Conservation (phyloP, 1,139 yeast species). For the Yamadazyma friedrichii region DNA sequence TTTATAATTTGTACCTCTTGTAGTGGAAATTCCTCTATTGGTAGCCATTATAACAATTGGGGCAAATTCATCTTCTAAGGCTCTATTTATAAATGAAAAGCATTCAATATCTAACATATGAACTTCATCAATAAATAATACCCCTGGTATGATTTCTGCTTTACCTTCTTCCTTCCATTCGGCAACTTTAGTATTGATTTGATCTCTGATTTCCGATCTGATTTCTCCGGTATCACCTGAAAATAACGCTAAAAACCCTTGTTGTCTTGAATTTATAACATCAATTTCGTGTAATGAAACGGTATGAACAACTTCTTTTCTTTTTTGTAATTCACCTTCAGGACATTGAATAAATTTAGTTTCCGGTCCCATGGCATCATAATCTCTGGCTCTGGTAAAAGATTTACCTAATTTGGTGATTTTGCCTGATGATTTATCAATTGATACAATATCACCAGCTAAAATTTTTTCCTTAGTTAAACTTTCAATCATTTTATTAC, state of each 20-base stretch:
- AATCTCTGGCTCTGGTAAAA: slow-evolving; percentile 93
- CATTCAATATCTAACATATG: slow-evolving; percentile 99
- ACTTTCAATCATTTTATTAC: slow-evolving; percentile 96
- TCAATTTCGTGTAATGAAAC: slow-evolving; percentile 97
- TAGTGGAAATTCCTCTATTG: slow-evolving; percentile 87
- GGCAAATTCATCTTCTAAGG: slow-evolving; percentile 93
- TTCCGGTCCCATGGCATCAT: slow-evolving; percentile 99
- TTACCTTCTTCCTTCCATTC: slow-evolving; percentile 99
- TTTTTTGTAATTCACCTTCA: slow-evolving; percentile 95
- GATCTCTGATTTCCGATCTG: slow-evolving; percentile 93
- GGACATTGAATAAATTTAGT: slow-evolving; percentile 98
- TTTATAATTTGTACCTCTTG: slow-evolving; percentile 90
- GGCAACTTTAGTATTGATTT: slow-evolving; percentile 92
- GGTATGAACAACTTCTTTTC: slow-evolving; percentile 94
- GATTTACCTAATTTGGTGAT: slow-evolving; percentile 94
- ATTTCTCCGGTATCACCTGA: slow-evolving; percentile 98
- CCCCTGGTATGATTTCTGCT: slow-evolving; percentile 99
- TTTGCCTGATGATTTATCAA: slow-evolving; percentile 94
- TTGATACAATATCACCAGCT: slow-evolving; percentile 96
- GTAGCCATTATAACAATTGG: slow-evolving; percentile 99
- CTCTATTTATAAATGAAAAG: slow-evolving; percentile 92
- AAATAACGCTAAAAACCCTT: slow-evolving; percentile 93
- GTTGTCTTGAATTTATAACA: slow-evolving; percentile 96
- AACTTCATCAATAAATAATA: slow-evolving; percentile 94
- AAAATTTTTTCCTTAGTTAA: slow-evolving; percentile 91